Conservation (phyloP, 2,329 filamentous ascomycete genomes). For the Pseudogymnoascus sp. region DNA sequence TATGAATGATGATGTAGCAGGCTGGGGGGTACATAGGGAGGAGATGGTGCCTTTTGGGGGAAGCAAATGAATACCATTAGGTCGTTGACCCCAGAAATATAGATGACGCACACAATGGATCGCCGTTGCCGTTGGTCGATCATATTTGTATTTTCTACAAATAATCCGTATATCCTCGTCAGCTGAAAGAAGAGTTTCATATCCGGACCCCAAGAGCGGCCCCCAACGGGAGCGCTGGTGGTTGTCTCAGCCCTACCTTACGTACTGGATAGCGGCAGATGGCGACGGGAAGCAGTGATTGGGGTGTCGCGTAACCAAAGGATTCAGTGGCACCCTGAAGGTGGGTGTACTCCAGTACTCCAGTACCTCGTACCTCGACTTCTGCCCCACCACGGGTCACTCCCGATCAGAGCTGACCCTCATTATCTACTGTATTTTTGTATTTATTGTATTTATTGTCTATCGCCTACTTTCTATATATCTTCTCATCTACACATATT, state of each 20-base stretch:
- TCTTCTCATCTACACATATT: background rate
- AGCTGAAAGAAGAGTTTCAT: background rate
- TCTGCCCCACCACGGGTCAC: constrained; percentile 4
- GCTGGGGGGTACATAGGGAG: background rate
- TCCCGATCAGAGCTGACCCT: constrained; percentile 9
- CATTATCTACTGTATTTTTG: background rate
- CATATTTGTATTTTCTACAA: background rate
- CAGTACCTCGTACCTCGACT: background rate
- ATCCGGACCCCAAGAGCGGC: background rate
- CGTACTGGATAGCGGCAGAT: background rate
- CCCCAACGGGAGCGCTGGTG: background rate
- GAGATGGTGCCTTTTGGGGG: background rate
- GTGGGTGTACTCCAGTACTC: background rate
- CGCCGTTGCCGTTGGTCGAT: background rate
- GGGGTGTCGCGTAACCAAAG: background rate
- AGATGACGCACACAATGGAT: background rate
- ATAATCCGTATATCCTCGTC: background rate
- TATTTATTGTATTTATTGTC: background rate
- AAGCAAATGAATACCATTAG: background rate
- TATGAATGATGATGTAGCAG: constrained; percentile 3
- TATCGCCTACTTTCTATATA: background rate
- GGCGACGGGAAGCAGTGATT: constrained; percentile 6
- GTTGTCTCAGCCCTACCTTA: constrained; percentile 4
- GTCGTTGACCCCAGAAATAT: background rate
- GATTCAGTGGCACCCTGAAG: constrained; percentile 1